These are phyloP conservation scores for Amphibolis antarctica DNA, from an alignment of 106 monocot genomes.

Conservation along the genomic window DNA sequence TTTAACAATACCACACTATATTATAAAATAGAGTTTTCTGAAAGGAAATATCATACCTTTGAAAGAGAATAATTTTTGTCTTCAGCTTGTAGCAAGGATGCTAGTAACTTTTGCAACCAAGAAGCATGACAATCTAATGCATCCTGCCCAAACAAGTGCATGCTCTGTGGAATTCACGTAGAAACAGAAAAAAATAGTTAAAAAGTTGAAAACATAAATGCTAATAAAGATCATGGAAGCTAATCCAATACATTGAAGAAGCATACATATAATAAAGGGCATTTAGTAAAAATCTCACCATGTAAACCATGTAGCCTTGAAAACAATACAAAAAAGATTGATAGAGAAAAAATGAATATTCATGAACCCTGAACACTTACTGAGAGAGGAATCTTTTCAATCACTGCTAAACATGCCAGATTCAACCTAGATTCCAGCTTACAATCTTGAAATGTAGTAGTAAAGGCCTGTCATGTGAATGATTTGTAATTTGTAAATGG, in stretches of 20 bases:
- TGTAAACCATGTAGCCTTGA: not conserved
- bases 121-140: conserved; percentile 24
- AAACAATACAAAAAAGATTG: not conserved
- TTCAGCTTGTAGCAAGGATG: conserved; percentile 32
- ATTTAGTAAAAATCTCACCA: not conserved
- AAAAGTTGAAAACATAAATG: not conserved
- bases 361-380: conserved; percentile 25
- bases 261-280: not conserved
- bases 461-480: conserved; percentile 45
- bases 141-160: conserved; percentile 10
- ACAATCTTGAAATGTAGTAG: conserved; percentile 51
- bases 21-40: no score
- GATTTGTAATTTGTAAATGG: no score
- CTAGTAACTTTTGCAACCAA: conserved; percentile 54
- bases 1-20: no score
- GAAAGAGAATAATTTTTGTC: conserved; percentile 40
- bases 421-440: conserved; percentile 53
- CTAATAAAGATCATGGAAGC: not conserved
- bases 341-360: not conserved
- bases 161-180: conserved; percentile 6
- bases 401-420: conserved; percentile 39
- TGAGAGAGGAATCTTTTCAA: conserved; percentile 57
- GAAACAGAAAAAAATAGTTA: not conserved
- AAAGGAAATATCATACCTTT: conserved; percentile 26
- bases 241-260: not conserved